Evolutionary conservation across 305 asterid species (phyloP), one percentile per base, ranked within the genome.

Genomic region (Fraxinus albicans): DNA sequence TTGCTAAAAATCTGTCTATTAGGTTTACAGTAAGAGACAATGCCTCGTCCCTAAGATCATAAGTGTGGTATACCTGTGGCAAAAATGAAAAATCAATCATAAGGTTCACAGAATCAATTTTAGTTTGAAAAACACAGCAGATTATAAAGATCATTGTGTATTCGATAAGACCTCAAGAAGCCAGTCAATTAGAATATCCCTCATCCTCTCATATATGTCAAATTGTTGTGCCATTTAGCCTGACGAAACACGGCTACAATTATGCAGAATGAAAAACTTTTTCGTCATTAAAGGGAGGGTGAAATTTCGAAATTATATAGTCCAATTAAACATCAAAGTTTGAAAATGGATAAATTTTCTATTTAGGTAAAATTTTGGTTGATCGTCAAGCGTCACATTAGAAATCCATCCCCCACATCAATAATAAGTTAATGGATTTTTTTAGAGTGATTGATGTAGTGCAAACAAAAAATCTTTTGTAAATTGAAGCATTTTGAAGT

Each of bases 111-210:
- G 42, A 36, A 36, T 96, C 97, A 40, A 93, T 85, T 40, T 40
- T 40, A 40, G 50, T 40, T 10, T 10, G 50, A 9, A 10, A 40
- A 40, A 9, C 50, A 8, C 15, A 10, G 13, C 50, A 40, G 13
- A 40, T 40, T 40, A 40, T 40, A 8, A 40, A 40, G 13, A 40
- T 8, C 13, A 40, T 40, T 40, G 50, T 40, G 50, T 40, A 8
- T 40, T 8, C 13, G 42, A 8, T 40, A 40, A 40, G 10, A 40
- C 47, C 97, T 96, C 98, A 47, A 93, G 84, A 21, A 96, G 96
- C 99, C 98, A 96, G 86, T 96, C 99, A 69, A 94, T 89, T 77
- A 93, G 92, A 83, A 96, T 94, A 63, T 97, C 87, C 77, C 99
- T 88, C 99, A 94, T 96, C 76, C 86, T 89, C 82, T 93, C 98